These are phyloP conservation scores for Boletus tylopilopsis DNA, from an alignment of 768 basidiomycete genomes.

Conservation along the genomic window DNA sequence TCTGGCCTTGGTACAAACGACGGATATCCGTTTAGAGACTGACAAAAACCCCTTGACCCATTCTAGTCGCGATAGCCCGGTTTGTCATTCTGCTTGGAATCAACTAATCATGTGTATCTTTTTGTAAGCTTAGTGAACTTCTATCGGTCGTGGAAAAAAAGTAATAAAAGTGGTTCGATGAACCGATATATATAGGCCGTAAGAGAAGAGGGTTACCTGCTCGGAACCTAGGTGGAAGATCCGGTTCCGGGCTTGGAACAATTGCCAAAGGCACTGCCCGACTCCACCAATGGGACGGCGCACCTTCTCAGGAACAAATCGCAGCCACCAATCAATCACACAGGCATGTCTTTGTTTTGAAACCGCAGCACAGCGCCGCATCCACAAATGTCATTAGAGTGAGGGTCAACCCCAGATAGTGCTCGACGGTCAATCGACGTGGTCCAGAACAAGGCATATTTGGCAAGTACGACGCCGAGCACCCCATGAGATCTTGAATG, in stretches of 20 bases:
- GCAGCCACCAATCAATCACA: constrained; percentile 29
- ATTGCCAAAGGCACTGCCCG: constrained; percentile 29
- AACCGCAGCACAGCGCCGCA: constrained; percentile 22
- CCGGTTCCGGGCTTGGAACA: constrained; percentile 30
- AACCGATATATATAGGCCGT: constrained; percentile 18
- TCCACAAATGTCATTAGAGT: constrained; percentile 9
- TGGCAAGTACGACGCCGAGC: constrained; percentile 37
- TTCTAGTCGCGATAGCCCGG: constrained; percentile 8
- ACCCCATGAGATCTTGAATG: constrained; percentile 25
- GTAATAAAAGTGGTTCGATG: constrained; percentile 27
- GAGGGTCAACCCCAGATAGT: constrained; percentile 23
- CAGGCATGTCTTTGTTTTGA: constrained; percentile 10
- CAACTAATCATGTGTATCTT: constrained; percentile 10
- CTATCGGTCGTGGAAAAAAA: constrained; percentile 11
- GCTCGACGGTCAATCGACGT: constrained; percentile 16
- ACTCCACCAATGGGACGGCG: constrained; percentile 19
- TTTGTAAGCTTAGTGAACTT: constrained; percentile 23
- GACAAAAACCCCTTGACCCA: constrained; percentile 26
- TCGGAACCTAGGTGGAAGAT: constrained; percentile 32
- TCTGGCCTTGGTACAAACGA: constrained; percentile 9
- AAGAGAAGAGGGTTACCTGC: constrained; percentile 16
- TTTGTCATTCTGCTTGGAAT: constrained; percentile 16
- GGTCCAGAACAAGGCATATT: constrained; percentile 34
- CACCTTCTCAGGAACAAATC: constrained; percentile 27
- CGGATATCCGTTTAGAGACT: constrained; percentile 11